These are phyloP conservation scores for Gossypium raimondii DNA, from an alignment of 345 rosid genomes.

Conservation along the genomic window DNA sequence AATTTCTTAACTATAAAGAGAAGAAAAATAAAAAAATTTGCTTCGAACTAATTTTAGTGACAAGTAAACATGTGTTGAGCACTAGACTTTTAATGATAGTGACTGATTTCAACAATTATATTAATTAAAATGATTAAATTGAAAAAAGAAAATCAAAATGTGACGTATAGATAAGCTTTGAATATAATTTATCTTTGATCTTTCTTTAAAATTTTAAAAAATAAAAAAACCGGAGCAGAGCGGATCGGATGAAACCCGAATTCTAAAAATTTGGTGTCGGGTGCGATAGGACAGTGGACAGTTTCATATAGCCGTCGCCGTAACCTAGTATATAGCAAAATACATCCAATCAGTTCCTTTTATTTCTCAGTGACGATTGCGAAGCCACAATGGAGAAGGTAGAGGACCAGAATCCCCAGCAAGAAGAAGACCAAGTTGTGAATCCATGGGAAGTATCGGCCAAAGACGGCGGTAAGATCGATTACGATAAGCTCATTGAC, in stretches of 20 bases:
- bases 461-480: slow-evolving; percentile 65
- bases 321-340: not conserved
- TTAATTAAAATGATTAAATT: too few relatives aligned
- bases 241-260: not conserved
- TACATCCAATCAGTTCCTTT: not conserved
- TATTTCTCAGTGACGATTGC: not conserved
- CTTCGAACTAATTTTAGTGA: too few relatives aligned
- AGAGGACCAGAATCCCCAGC: slow-evolving; percentile 20
- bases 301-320: not conserved
- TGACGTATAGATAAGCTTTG: too few relatives aligned
- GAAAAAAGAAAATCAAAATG: too few relatives aligned
- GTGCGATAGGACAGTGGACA: not conserved
- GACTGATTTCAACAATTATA: too few relatives aligned
- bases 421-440: slow-evolving; percentile 52
- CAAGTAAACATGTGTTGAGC: too few relatives aligned
- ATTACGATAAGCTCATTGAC: slow-evolving; percentile 87
- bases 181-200: too few relatives aligned
- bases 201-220: too few relatives aligned
- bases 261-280: not conserved
- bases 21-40: too few relatives aligned
- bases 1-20: too few relatives aligned
- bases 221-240: not conserved
- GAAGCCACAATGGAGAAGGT: slow-evolving; percentile 31
- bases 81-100: too few relatives aligned
- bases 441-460: slow-evolving; percentile 93